Percentiles rank a stretch among this genome's conserved stretches.
Evolutionary conservation across 768 basidiomycete genomes (phyloP).

Genomic region (Mycena galopus): DNA sequence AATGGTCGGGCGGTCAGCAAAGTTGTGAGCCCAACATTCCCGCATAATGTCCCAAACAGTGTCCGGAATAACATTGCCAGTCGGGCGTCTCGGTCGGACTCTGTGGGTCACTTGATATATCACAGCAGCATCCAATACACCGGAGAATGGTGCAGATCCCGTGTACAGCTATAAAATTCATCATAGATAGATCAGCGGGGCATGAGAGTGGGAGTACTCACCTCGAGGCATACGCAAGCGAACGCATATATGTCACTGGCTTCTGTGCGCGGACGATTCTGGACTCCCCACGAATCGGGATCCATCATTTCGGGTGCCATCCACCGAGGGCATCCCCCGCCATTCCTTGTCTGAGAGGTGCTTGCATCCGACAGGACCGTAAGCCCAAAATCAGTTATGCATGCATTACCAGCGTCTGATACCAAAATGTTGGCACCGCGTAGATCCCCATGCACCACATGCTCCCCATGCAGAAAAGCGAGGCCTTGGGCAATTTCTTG

Average conservation of each 20-base stretch:
- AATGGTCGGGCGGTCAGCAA: constrained; percentile 22
- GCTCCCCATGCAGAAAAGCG: constrained; percentile 31
- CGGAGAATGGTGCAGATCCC: constrained; percentile 27
- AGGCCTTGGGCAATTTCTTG: constrained; percentile 36
- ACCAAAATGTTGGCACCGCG: constrained; percentile 36
- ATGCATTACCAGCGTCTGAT: constrained; percentile 17
- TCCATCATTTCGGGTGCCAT: constrained; percentile 35
- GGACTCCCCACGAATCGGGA: constrained; percentile 8
- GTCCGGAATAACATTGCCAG: constrained; percentile 15
- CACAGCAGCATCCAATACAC: constrained; percentile 16
- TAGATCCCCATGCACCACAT: constrained; percentile 36
- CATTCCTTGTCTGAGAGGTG: background rate
- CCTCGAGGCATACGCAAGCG: constrained; percentile 28
- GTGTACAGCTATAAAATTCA: constrained; percentile 13
- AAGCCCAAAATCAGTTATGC: constrained; percentile 36
- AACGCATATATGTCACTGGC: constrained; percentile 33
- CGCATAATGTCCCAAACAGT: constrained; percentile 31
- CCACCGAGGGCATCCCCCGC: constrained; percentile 8
- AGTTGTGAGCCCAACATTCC: constrained; percentile 29
- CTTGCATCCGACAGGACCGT: constrained; percentile 27
- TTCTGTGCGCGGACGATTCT: background rate
- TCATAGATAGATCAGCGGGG: background rate
- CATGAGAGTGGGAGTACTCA: background rate
- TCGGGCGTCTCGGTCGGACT: constrained; percentile 5
- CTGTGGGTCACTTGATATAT: constrained; percentile 23